Evolutionary conservation across 352 stramenopile genomes (phyloP), one percentile per base, ranked within the genome.

Genomic region (Phytophthora tubulina): DNA sequence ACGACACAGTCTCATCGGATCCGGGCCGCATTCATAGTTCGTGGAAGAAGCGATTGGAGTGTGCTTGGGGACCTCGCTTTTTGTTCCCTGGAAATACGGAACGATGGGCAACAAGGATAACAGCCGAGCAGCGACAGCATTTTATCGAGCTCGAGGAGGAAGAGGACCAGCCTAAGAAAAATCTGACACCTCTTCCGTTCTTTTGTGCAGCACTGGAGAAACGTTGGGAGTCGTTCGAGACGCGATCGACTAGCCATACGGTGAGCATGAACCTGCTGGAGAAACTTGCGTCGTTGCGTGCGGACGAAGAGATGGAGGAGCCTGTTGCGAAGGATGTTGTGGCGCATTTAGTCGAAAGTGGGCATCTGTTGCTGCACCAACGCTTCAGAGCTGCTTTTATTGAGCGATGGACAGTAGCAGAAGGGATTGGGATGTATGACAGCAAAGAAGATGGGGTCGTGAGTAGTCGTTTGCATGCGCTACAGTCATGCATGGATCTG

Each of bases 401-500:
- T 8, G 88, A 94, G 58, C 82, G 85, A 39, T 94, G 82, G 85
- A 61, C 65, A 61, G 32, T 58, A 53, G 67, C 67, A 42, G 77
- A 95, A 51, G 45, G 87, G 6, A 79, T 91, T 42, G 81, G 79
- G 13, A 54, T 81, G 4, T 60, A 86, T 35, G 82, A 87, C 14
- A 46, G 41, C 8, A 80, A 89, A 50, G 84, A 87, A 53, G 71
- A 82, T 17, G 85, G 80, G 36, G 45, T 75, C 32, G 70, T 84
- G 2, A 81, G 79, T 13, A 76, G 63, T 57, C 74, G 88, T 64
- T 68, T 93, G 68, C 64, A 78, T 9, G 78, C 81, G 6, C 75
- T 88, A 15, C 86, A 93, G 66, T 90, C 86, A 31, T 92, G 86
- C 39, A 93, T 96, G 88, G 84, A 95, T 71, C 64, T 97, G 41